Percentiles rank a stretch among this genome's conserved stretches.
These are phyloP conservation scores for Suillus paluster DNA, from an alignment of 768 basidiomycete genomes.

Conservation along the genomic window DNA sequence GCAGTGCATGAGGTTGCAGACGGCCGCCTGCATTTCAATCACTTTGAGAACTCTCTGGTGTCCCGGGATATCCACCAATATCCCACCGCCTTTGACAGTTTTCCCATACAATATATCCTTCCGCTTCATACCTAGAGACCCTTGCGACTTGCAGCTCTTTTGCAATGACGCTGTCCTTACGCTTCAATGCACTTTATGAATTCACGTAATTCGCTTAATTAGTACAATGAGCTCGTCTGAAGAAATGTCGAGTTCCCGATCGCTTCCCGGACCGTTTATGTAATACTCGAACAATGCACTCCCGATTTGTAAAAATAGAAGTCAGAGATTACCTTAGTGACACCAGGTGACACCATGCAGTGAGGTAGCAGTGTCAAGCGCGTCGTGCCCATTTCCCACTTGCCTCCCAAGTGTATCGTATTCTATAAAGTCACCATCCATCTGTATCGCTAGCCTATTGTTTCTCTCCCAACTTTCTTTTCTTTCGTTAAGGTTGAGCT, in stretches of 20 bases:
- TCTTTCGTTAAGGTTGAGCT: slow-evolving; percentile 33
- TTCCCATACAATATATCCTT: background rate
- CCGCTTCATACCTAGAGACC: background rate
- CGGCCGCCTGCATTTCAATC: background rate
- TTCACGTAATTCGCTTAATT: background rate
- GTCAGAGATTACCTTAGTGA: slow-evolving; percentile 15
- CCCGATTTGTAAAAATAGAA: slow-evolving; percentile 4
- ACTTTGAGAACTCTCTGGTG: background rate
- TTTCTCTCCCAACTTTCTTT: slow-evolving; percentile 7
- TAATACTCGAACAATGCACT: background rate
- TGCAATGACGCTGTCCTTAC: background rate
- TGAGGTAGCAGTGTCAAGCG: background rate
- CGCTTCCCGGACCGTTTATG: background rate
- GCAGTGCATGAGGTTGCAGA: background rate
- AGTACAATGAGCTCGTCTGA: background rate
- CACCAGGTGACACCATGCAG: slow-evolving; percentile 3
- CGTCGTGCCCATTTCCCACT: background rate
- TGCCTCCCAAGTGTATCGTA: background rate
- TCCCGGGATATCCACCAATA: background rate
- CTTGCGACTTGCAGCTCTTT: background rate
- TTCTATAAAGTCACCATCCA: slow-evolving; percentile 16
- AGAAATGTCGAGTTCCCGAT: slow-evolving; percentile 1
- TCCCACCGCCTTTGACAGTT: background rate
- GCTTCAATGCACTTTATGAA: background rate
- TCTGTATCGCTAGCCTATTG: slow-evolving; percentile 17